Conservation (phyloP, 306 rosid genomes). For the Quercus agrifolia region DNA sequence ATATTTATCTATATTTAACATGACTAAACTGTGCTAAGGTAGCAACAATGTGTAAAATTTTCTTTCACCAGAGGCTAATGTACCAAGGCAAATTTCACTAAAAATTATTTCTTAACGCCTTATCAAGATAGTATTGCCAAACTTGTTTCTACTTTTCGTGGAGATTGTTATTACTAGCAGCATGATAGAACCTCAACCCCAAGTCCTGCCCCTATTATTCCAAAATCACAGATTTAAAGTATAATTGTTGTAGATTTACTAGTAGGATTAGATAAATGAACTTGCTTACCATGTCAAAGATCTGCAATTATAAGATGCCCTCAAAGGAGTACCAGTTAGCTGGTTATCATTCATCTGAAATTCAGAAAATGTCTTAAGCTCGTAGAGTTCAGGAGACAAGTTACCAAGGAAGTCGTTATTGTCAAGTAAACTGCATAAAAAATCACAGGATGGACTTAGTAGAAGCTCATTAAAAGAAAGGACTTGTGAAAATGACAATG, state of each 20-base stretch:
- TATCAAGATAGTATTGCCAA: neutral
- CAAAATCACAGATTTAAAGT: neutral
- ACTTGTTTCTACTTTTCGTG: neutral
- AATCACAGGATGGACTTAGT: neutral
- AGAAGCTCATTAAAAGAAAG: neutral
- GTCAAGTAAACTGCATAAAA: conserved; percentile 57
- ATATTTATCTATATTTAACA: neutral
- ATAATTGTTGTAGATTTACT: neutral
- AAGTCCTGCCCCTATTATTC: neutral
- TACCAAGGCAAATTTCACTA: neutral
- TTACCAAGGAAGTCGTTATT: conserved; percentile 44
- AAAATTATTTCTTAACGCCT: neutral
- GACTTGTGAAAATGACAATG: neutral
- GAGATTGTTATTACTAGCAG: neutral
- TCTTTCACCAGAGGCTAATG: neutral
- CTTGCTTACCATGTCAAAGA: conserved; percentile 33
- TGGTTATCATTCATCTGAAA: conserved; percentile 31
- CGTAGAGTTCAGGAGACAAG: conserved; percentile 37
- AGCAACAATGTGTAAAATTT: neutral
- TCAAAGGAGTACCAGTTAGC: conserved; percentile 21
- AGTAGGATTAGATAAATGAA: neutral
- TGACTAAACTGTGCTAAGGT: neutral
- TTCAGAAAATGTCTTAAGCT: conserved; percentile 41
- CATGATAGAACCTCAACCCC: neutral
- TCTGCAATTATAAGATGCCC: conserved; percentile 19